phyloP scores from a whole-genome alignment of 2,329 filamentous ascomycete genomes.

The Cladosporium colombiae region DNA sequence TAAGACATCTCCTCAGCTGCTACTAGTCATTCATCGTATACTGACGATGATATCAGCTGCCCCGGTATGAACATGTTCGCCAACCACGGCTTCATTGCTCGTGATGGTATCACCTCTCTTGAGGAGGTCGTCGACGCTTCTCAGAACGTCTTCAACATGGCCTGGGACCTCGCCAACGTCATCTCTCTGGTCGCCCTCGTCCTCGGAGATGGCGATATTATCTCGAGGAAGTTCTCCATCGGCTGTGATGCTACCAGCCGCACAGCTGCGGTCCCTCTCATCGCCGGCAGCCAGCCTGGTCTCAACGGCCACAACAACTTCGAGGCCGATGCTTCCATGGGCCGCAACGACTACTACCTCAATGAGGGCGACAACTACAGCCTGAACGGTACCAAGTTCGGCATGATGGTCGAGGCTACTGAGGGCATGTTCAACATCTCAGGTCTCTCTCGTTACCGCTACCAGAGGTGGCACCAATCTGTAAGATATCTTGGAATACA shows the following conservation, averaged over 20 bases:
- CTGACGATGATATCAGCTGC: constrained; percentile 1
- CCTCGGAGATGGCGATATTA: constrained; percentile 24
- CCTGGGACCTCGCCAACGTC: constrained; percentile 41
- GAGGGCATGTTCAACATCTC: constrained; percentile 42
- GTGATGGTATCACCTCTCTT: constrained; percentile 43
- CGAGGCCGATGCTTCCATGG: constrained; percentile 43
- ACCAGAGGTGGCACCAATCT: constrained; percentile 43
- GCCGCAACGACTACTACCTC: constrained; percentile 42
- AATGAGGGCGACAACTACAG: constrained; percentile 38
- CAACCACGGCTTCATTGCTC: constrained; percentile 45
- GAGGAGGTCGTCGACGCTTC: constrained; percentile 44
- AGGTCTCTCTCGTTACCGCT: constrained; percentile 31
- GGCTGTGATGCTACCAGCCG: constrained; percentile 45
- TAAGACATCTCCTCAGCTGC: constrained; percentile 28
- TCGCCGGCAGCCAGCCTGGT: constrained; percentile 40
- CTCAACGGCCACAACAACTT: constrained; percentile 47
- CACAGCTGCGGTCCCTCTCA: constrained; percentile 35
- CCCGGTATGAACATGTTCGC: constrained; percentile 43
- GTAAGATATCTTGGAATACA: background rate
- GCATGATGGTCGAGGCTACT: constrained; percentile 38
- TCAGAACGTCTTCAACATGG: constrained; percentile 48
- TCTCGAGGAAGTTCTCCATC: constrained; percentile 44
- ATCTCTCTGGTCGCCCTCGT: constrained; percentile 33
- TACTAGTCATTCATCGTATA: background rate
- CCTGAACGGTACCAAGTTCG: constrained; percentile 44